Base-by-base conservation (phyloP, 805 yeast genomes). In the Candida glaebosa region DNA sequence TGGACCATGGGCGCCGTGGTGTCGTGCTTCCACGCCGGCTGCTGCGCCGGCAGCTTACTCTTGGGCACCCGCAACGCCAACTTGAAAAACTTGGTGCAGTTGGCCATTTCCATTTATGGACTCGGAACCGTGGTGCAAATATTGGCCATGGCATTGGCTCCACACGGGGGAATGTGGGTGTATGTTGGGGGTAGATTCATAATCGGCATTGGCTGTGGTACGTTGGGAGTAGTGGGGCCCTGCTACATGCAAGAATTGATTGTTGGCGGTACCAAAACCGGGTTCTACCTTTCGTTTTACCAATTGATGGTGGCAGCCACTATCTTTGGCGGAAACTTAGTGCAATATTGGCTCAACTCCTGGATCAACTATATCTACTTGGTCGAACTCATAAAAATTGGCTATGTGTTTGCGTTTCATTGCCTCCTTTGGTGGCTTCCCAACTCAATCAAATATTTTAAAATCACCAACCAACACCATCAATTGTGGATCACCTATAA, bases 131-230 rank as follows among this genome's bases (percentile, higher is more conserved):
- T 44, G 10, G 17, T 55, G 1, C 54, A 57, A 43, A 30, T 43
- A 12, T 31, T 44, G 7, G 31, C 46, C 10, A 18, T 39, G 4
- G 9, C 17, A 32, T 20, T 15, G 22, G 10, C 38, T 14, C 35
- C 9, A 15, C 10, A 14, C 9, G 5, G 5, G 12, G 25, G 18
- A 20, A 33, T 40, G 15, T 44, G 53, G 53, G 41, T 38, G 14
- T 48, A 34, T 45, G 31, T 53, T 5, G 28, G 43, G 7, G 62
- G 58, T 2, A 44, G 65, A 25, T 25, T 53, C 12, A 16, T 54
- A 6, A 41, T 52, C 25, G 65, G 65, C 4, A 32, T 57, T 8
- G 35, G 52, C 5, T 51, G 61, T 19, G 69, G 69, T 1, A 40
- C 51, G 1, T 38, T 56, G 12, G 47, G 58, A 20, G 56, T 56